These are phyloP conservation scores for Fraxinus americana DNA, from an alignment of 257 asterid species.

Conservation along the genomic window DNA sequence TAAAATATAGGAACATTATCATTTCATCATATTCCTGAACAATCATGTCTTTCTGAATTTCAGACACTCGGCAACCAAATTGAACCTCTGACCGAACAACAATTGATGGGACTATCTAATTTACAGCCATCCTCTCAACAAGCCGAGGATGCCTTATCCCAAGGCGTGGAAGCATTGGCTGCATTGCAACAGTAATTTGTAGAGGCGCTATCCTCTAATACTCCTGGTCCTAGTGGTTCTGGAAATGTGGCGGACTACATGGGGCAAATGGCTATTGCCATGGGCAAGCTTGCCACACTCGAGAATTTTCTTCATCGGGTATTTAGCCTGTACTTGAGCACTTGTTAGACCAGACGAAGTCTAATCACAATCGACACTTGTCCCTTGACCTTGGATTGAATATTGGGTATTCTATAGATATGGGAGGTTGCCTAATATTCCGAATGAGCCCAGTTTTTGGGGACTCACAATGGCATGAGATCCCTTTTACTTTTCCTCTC, in stretches of 20 bases:
- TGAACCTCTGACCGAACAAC: constrained; percentile 81
- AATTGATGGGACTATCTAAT: constrained; percentile 68
- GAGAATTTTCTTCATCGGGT: constrained; percentile 86
- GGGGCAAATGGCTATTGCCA: constrained; percentile 89
- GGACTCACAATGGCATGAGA: no score
- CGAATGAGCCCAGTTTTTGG: no score
- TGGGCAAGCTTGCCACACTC: constrained; percentile 69
- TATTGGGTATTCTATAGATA: no score
- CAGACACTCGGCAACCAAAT: constrained; percentile 81
- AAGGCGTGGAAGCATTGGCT: constrained; percentile 95
- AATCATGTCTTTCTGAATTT: constrained; percentile 8
- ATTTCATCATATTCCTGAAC: neutral
- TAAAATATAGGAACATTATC: neutral
- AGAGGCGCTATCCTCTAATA: constrained; percentile 68
- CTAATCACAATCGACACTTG: neutral
- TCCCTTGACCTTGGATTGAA: neutral
- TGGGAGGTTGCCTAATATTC: no score
- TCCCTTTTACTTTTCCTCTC: no score
- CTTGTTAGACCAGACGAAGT: neutral
- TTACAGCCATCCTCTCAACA: constrained; percentile 85
- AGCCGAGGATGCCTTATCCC: constrained; percentile 93
- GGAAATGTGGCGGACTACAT: constrained; percentile 72
- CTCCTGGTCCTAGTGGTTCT: constrained; percentile 46
- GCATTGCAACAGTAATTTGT: constrained; percentile 74
- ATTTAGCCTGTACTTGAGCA: neutral